Conservation (phyloP, 129 eudicot genomes). For the Centrapalus pauciflorus region DNA sequence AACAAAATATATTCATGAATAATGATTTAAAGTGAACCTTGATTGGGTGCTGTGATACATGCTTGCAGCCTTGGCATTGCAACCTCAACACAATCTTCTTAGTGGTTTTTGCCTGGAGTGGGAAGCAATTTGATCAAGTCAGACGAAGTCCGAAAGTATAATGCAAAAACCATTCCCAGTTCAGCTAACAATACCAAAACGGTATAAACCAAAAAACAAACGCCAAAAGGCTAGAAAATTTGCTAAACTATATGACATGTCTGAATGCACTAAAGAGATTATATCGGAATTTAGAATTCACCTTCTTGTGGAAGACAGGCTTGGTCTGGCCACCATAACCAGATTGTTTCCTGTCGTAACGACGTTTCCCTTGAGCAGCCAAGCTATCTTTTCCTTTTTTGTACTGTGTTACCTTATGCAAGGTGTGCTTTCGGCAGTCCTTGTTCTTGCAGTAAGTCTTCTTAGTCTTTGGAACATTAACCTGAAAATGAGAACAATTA, state of each 20-base stretch:
- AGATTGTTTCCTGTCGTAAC: constrained; percentile 45
- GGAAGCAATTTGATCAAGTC: neutral
- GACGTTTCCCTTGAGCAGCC: constrained; percentile 44
- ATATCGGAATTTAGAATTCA: too few relatives aligned
- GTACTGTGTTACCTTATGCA: constrained; percentile 44
- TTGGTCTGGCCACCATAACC: constrained; percentile 49
- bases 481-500: neutral
- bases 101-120: constrained; percentile 33
- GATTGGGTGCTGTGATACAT: constrained; percentile 38
- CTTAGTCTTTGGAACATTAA: constrained; percentile 36
- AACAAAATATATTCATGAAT: neutral
- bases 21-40: constrained; percentile 19
- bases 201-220: neutral
- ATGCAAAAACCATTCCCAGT: neutral
- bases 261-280: too few relatives aligned
- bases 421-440: constrained; percentile 41
- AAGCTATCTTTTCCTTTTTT: constrained; percentile 43
- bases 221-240: too few relatives aligned
- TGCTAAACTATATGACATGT: too few relatives aligned
- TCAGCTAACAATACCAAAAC: too few relatives aligned
- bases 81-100: constrained; percentile 48
- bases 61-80: constrained; percentile 43
- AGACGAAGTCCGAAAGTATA: neutral
- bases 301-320: constrained; percentile 49
- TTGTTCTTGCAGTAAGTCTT: constrained; percentile 45